Evolutionary conservation across 805 yeast species (phyloP).

Genomic region (Yamadazyma kitorensis): DNA sequence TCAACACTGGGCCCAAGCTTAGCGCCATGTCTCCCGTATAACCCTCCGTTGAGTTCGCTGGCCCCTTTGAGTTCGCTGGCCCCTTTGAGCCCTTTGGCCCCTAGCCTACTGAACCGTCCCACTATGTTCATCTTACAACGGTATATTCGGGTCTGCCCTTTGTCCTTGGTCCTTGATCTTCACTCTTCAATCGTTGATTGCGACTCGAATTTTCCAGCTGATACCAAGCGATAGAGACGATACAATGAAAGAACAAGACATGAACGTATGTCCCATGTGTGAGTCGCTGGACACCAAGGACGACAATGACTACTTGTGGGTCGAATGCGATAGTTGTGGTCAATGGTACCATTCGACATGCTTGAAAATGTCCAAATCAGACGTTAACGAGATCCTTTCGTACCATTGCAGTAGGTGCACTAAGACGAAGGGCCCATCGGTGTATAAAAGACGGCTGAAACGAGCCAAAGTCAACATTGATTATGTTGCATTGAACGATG

Average conservation of each 20-base stretch:
- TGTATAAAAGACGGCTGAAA: constrained; percentile 49
- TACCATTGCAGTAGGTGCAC: constrained; percentile 59
- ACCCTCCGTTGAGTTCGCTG: too few species aligned
- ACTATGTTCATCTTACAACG: too few species aligned
- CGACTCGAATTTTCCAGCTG: too few species aligned
- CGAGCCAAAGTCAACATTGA: constrained; percentile 59
- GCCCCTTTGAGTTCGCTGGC: too few species aligned
- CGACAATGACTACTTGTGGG: constrained; percentile 37
- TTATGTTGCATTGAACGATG: constrained; percentile 76
- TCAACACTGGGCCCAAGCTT: too few species aligned
- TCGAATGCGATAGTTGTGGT: constrained; percentile 54
- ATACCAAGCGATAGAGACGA: too few species aligned
- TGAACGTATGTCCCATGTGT: constrained; percentile 23
- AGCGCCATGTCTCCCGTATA: too few species aligned
- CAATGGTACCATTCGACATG: constrained; percentile 58
- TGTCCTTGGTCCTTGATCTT: background rate
- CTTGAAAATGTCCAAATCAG: constrained; percentile 31
- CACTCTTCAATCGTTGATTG: background rate
- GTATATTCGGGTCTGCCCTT: too few species aligned
- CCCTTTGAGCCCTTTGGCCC: too few species aligned
- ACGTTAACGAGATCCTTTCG: constrained; percentile 36
- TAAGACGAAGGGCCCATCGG: constrained; percentile 46
- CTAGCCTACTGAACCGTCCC: too few species aligned
- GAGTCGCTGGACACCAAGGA: constrained; percentile 14
- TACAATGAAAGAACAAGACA: background rate